phyloP scores from a whole-genome alignment of 2,329 filamentous ascomycete genomes.

The Curvularia sp. region DNA sequence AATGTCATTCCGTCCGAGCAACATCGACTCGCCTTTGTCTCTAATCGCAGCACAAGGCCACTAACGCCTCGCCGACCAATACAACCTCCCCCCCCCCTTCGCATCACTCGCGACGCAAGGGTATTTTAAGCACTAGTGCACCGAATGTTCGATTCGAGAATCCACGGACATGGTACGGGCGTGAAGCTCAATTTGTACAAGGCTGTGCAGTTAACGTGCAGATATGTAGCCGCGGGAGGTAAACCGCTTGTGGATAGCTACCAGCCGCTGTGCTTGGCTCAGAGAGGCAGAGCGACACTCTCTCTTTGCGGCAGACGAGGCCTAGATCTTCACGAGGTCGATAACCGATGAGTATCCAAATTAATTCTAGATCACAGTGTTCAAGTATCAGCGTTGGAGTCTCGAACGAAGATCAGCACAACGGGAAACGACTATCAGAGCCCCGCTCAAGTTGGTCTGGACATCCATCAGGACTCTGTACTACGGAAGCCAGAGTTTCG shows the following conservation, averaged over 20 bases:
- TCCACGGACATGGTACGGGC: constrained; percentile 18
- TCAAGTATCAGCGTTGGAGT: constrained; percentile 1
- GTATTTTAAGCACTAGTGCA: constrained; percentile 17
- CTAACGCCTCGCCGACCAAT: neutral
- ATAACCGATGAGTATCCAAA: constrained; percentile 6
- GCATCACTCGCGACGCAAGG: neutral
- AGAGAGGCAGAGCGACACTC: neutral
- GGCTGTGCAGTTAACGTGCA: constrained; percentile 20
- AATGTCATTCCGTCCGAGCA: constrained; percentile 13
- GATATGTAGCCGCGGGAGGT: constrained; percentile 28
- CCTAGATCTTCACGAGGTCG: constrained; percentile 8
- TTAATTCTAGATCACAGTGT: constrained; percentile 12
- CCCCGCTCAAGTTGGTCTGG: neutral
- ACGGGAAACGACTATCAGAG: neutral
- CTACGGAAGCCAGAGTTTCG: neutral
- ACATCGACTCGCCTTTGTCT: constrained; percentile 4
- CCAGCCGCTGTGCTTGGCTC: constrained; percentile 9
- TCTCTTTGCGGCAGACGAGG: neutral
- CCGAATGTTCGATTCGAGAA: constrained; percentile 20
- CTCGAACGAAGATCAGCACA: neutral
- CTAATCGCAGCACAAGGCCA: constrained; percentile 3
- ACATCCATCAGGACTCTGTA: neutral
- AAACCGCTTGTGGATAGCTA: constrained; percentile 15
- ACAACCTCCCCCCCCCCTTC: neutral
- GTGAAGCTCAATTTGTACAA: constrained; percentile 17